Percentiles rank a stretch among this genome's conserved stretches.
Conservation (phyloP, 2,329 filamentous ascomycete species). For the Colletotrichum karsti region DNA sequence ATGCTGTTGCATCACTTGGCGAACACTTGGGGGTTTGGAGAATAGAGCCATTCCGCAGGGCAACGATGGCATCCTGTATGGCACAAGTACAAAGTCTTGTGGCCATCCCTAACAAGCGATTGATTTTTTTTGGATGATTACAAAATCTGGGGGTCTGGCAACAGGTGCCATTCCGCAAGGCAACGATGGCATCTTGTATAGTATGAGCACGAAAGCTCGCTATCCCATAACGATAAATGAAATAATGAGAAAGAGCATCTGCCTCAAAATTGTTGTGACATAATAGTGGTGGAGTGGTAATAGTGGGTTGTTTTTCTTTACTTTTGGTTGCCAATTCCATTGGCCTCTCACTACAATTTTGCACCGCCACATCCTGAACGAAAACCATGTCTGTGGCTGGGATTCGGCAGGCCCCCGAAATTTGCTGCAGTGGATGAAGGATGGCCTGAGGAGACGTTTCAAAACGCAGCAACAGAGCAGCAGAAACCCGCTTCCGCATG, state of each 20-base stretch:
- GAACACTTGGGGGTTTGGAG: constrained; percentile 22
- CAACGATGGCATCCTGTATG: constrained; percentile 31
- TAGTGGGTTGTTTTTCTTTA: not conserved
- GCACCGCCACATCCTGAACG: constrained; percentile 3
- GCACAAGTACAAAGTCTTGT: constrained; percentile 3
- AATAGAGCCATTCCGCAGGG: constrained; percentile 27
- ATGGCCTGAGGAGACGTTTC: constrained; percentile 29
- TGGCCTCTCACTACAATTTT: too few relatives aligned
- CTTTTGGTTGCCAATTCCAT: not conserved
- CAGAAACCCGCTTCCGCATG: constrained; percentile 12
- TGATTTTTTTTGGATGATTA: not conserved
- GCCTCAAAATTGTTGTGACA: too few relatives aligned
- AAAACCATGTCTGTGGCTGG: not conserved
- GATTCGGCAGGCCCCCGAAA: not conserved
- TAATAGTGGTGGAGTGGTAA: too few relatives aligned
- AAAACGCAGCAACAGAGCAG: constrained; percentile 8
- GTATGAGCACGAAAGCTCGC: not conserved
- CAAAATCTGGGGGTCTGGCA: constrained; percentile 19
- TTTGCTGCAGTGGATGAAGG: constrained; percentile 7
- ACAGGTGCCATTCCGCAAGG: constrained; percentile 27
- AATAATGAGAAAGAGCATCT: not conserved
- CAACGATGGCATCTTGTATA: constrained; percentile 32
- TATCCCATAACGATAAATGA: constrained; percentile 16
- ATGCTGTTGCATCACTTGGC: not conserved
- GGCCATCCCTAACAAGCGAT: constrained; percentile 18